Evolutionary conservation across 2,329 filamentous ascomycete species (phyloP).

Genomic region (Colletotrichum caudatum): DNA sequence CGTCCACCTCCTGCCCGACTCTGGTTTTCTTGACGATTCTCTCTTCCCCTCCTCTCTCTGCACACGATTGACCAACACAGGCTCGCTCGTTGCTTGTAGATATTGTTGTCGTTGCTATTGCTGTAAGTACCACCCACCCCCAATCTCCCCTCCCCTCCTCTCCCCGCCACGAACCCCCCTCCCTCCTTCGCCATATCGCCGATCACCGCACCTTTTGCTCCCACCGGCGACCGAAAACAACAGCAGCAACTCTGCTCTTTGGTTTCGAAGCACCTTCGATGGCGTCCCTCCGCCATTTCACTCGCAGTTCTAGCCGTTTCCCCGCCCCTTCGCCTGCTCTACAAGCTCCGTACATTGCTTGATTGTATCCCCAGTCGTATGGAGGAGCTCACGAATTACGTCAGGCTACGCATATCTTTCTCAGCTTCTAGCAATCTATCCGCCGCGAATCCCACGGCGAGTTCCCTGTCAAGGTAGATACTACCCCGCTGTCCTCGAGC

Average conservation of each 20-base stretch:
- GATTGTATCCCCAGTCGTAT: constrained; percentile 14
- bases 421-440: constrained; percentile 32
- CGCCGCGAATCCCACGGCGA: constrained; percentile 25
- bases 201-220: constrained; percentile 31
- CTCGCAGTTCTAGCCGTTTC: constrained; percentile 2
- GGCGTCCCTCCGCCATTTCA: constrained; percentile 17
- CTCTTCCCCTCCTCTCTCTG: constrained; percentile 8
- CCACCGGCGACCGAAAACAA: constrained; percentile 7
- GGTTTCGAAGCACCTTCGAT: constrained; percentile 26
- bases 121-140: constrained; percentile 28
- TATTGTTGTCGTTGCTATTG: constrained; percentile 23
- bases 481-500: constrained; percentile 36
- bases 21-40: constrained; percentile 7
- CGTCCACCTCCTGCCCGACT: constrained; percentile 16
- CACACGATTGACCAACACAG: constrained; percentile 16
- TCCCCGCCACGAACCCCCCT: not conserved
- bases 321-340: constrained; percentile 16
- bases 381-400: constrained; percentile 42
- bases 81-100: constrained; percentile 29
- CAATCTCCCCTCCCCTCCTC: not conserved
- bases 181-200: constrained; percentile 15
- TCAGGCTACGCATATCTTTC: constrained; percentile 37
- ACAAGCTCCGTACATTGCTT: constrained; percentile 1
- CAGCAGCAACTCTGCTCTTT: constrained; percentile 1
- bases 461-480: constrained; percentile 33